Evolutionary conservation across 805 yeast genomes (phyloP).

Genomic region (Myxozyma sirexii): DNA sequence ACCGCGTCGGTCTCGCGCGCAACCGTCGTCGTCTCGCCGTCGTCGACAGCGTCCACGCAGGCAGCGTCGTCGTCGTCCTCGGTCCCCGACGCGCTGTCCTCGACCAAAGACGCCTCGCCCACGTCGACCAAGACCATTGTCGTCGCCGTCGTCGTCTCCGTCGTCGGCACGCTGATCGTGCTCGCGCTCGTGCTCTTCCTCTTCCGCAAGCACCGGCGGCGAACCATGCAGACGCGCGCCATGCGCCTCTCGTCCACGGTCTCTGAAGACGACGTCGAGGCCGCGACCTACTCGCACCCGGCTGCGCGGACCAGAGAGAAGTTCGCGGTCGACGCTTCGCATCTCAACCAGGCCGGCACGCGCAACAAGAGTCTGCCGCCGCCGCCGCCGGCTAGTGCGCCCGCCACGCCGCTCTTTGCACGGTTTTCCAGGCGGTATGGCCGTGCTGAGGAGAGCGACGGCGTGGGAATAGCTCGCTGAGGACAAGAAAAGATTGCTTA

Average conservation of each 20-base stretch:
- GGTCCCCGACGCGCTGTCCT: neutral
- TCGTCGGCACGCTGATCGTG: constrained; percentile 2
- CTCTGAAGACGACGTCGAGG: neutral
- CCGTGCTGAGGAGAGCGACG: neutral
- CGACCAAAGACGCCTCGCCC: neutral
- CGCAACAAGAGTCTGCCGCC: constrained; percentile 17
- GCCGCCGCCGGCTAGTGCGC: constrained; percentile 1
- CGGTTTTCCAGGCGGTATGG: constrained; percentile 1
- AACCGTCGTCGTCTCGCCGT: neutral
- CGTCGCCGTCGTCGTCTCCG: constrained; percentile 15
- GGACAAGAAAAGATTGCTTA: neutral
- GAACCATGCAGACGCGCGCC: neutral
- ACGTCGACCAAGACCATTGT: constrained; percentile 3
- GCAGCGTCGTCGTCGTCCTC: constrained; percentile 5
- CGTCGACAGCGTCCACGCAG: neutral
- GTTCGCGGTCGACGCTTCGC: constrained; percentile 1
- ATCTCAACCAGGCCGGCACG: constrained; percentile 4
- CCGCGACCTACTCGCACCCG: neutral
- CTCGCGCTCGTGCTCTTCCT: constrained; percentile 5
- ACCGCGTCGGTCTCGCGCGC: neutral
- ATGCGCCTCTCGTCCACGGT: neutral
- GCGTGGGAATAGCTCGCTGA: constrained; percentile 3
- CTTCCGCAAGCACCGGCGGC: constrained; percentile 1
- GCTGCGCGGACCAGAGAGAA: neutral
- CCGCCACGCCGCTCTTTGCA: constrained; percentile 5